Percentiles rank a stretch among this genome's conserved stretches.
Evolutionary conservation across 2,329 filamentous ascomycete genomes (phyloP).

Genomic region (Calycina herbarum): DNA sequence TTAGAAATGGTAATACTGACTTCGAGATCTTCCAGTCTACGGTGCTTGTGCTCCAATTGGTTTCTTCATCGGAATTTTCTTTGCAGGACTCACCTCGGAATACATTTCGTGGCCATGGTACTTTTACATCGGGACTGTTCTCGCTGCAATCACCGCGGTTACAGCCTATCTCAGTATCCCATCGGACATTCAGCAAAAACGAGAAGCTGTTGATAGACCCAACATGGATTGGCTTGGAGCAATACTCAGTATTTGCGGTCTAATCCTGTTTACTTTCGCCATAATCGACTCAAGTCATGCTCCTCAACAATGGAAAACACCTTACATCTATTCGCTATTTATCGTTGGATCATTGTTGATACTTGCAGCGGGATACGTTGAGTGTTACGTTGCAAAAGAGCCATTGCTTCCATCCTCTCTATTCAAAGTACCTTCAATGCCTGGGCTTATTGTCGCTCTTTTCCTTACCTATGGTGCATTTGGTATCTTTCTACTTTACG

Average conservation of each 20-base stretch:
- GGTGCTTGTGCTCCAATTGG: slow-evolving; percentile 55
- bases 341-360: slow-evolving; percentile 62
- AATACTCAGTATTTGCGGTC: slow-evolving; percentile 59
- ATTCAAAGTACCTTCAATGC: slow-evolving; percentile 70
- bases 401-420: slow-evolving; percentile 70
- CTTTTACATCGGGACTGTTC: slow-evolving; percentile 63
- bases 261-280: slow-evolving; percentile 72
- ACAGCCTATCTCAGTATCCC: slow-evolving; percentile 51
- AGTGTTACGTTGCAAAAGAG: slow-evolving; percentile 67
- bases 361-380: slow-evolving; percentile 63
- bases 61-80: slow-evolving; percentile 62
- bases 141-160: slow-evolving; percentile 48
- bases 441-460: slow-evolving; percentile 57
- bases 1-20: too few species aligned
- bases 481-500: slow-evolving; percentile 69
- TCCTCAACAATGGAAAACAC: slow-evolving; percentile 67
- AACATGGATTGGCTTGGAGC: slow-evolving; percentile 72
- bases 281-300: slow-evolving; percentile 73
- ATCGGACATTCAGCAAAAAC: slow-evolving; percentile 44
- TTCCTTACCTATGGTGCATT: slow-evolving; percentile 69
- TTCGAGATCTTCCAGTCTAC: slow-evolving; percentile 43
- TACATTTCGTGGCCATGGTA: slow-evolving; percentile 64
- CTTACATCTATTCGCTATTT: slow-evolving; percentile 68
- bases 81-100: slow-evolving; percentile 62
- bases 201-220: slow-evolving; percentile 37